Conservation (phyloP, 108 stramenopile species). For the Cyclotella kingstonii region DNA sequence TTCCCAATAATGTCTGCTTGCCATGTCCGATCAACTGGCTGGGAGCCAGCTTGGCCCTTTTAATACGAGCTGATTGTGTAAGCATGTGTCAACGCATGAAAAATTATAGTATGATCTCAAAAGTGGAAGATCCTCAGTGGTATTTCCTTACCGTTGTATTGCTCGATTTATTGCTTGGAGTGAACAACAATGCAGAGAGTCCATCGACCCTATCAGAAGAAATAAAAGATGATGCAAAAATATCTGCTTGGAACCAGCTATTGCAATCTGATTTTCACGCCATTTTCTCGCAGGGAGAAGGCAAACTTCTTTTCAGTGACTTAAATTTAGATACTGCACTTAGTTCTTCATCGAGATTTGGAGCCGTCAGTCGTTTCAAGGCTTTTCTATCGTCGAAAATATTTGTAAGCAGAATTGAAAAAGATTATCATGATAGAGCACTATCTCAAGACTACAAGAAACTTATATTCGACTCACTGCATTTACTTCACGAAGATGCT, state of each 20-base stretch:
- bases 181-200: slow-evolving; percentile 4
- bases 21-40: not conserved
- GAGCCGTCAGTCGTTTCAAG: not conserved
- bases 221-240: not conserved
- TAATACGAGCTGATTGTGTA: slow-evolving; percentile 57
- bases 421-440: not conserved
- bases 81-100: slow-evolving; percentile 37
- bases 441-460: slow-evolving; percentile 13
- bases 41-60: slow-evolving; percentile 23
- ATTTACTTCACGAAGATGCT: slow-evolving; percentile 72
- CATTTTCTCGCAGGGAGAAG: slow-evolving; percentile 30
- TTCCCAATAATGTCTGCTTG: not conserved
- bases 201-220: not conserved
- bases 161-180: slow-evolving; percentile 33
- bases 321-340: slow-evolving; percentile 1
- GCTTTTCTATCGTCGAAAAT: slow-evolving; percentile 22
- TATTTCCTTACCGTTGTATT: slow-evolving; percentile 48
- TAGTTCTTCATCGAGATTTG: not conserved
- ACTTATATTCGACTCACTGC: slow-evolving; percentile 65
- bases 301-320: slow-evolving; percentile 27
- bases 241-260: slow-evolving; percentile 29
- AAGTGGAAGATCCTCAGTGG: slow-evolving; percentile 40
- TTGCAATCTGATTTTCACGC: slow-evolving; percentile 35
- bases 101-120: not conserved
- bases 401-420: not conserved